Conservation (phyloP, 192 early-diverging fungal genomes). For the Coemansia sp. region DNA sequence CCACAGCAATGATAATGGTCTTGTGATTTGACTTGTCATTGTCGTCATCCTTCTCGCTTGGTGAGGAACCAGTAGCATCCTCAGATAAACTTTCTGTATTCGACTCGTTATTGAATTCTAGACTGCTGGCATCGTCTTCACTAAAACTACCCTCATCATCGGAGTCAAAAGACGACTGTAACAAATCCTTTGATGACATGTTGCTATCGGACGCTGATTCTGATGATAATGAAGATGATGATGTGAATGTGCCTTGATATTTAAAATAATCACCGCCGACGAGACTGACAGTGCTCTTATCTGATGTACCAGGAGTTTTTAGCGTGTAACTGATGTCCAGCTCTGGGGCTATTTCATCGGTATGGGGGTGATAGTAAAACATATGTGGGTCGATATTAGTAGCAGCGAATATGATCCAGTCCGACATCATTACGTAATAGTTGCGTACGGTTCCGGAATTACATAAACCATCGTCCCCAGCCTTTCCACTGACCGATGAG, state of each 20-base stretch:
- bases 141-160: too few species aligned
- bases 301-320: background rate
- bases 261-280: background rate
- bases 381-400: background rate
- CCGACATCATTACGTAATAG: conserved; percentile 25
- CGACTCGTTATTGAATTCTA: too few species aligned
- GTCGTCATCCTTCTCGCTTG: background rate
- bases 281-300: background rate
- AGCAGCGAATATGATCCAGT: conserved; percentile 9
- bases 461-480: conserved; percentile 22
- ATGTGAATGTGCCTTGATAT: background rate
- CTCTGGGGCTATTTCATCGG: background rate
- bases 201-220: too few species aligned
- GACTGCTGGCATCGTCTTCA: too few species aligned
- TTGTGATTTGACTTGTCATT: background rate
- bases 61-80: background rate
- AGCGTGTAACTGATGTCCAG: background rate
- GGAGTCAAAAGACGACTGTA: background rate
- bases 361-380: background rate
- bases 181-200: background rate
- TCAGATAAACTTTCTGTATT: background rate
- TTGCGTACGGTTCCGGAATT: conserved; percentile 2
- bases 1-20: background rate
- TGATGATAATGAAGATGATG: background rate
- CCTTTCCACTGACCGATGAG: background rate